Base-by-base conservation (phyloP, 1,139 yeast species). In the Magnusiomyces paraingens region DNA sequence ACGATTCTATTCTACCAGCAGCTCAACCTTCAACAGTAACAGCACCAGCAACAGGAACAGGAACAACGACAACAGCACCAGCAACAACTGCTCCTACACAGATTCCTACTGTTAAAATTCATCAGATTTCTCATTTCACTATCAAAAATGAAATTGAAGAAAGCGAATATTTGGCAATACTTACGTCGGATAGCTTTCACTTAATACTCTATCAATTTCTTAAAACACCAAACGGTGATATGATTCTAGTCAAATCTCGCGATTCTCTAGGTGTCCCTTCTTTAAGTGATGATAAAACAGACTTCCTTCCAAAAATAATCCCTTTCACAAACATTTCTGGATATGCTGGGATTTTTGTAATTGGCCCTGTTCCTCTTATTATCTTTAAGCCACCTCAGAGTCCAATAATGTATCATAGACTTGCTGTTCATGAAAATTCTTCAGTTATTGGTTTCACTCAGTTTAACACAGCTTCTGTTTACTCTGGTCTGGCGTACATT, bases 151-250 rank as follows among this genome's bases (percentile, higher is more conserved):
- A 17, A 21, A 35, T 35, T 15, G 49, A 36, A 29, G 22, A 46
- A 15, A n/a, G 29, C 17, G 74, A 87, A 61, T 83, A 82, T 66
- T 67, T 90, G 57, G 76, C 90, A 0, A 73, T 88, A 5, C 72
- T 89, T 51, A 88, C 95, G 0, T 79, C 83, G 65, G 91, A 93
- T 53, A 94, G 94, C 62, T 95, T 89, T 66, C 72, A 88, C 1
- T 73, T 26, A 26, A 26, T 26, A 47, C 72, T 86, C 58, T 89
- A 74, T 74, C 59, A 82, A 77, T 63, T 66, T 10, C 8, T 46
- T 5, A 11, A 14, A 11, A 35, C 18, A 14, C 26, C 49, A 15
- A 18, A 66, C 41, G 78, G 81, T 3, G 78, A 75, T 47, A 77
- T 73, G 60, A 72, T 75, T 57, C 73, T 83, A 52, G 63, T 70